Conservation (phyloP, 768 basidiomycete genomes). For the Suillus americanus region DNA sequence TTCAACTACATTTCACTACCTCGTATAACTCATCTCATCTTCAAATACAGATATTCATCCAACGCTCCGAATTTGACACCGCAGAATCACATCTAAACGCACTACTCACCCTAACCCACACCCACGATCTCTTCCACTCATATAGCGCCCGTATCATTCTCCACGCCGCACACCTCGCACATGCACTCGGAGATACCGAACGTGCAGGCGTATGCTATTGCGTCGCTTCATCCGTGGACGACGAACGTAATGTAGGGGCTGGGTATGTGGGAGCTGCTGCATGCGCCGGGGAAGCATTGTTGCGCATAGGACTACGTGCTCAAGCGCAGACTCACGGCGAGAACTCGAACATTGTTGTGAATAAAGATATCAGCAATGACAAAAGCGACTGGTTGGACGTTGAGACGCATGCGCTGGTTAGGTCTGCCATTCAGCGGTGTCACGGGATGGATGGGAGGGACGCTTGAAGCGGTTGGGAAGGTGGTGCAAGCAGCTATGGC, state of each 20-base stretch:
- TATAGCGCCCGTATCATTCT: conserved; percentile 65
- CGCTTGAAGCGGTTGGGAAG: conserved; percentile 53
- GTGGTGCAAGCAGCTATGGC: conserved; percentile 50
- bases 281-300: conserved; percentile 49
- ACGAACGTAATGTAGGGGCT: conserved; percentile 14
- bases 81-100: conserved; percentile 52
- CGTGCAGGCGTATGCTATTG: conserved; percentile 64
- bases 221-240: conserved; percentile 37
- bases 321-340: not conserved
- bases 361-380: not conserved
- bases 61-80: conserved; percentile 61
- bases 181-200: conserved; percentile 27
- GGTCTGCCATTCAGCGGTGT: conserved; percentile 44
- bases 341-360: no score
- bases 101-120: conserved; percentile 64
- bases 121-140: no score
- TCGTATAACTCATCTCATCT: not conserved
- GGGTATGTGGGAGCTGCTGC: conserved; percentile 49
- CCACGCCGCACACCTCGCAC: conserved; percentile 47
- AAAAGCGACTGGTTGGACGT: conserved; percentile 14
- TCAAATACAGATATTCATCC: conserved; percentile 49
- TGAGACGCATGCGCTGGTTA: conserved; percentile 31
- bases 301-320: conserved; percentile 44
- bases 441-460: conserved; percentile 49
- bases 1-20: not conserved